Evolutionary conservation across 371 early-diverging fungal genomes (phyloP), one percentile per base, ranked within the genome.

Genomic region (Mortierella sp.): DNA sequence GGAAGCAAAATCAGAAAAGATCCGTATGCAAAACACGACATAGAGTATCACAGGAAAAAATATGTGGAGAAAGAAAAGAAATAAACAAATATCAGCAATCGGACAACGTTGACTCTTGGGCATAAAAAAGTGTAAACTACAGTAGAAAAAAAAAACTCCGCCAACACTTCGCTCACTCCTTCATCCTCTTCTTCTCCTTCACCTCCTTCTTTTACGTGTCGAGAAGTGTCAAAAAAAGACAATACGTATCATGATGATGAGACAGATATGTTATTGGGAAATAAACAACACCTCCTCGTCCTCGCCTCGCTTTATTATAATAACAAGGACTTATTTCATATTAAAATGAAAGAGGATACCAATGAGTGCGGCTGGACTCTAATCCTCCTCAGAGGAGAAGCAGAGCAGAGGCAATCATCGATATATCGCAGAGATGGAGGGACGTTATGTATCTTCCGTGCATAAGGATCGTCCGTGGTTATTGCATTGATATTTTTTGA

Each of bases 291-390:
- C 79, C 80, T 80, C 83, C 79, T 83, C 79, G 63, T 83, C 83
- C 80, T 83, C 83, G 76, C 83, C 83, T 83, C 80, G 83, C 75
- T 83, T 83, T 83, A 83, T 83, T 83, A 77, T 51, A 72, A 27
- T 80, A 78, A 76, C 75, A 79, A 78, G 79, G 76, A 55, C 72
- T 75, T 78, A 27, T 74, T 77, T 78, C 78, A 78, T 75, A 70
- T 38, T 75, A 70, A 78, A 55, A 83, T 76, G 79, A 83, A 76
- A 74, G 73, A 75, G 71, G 75, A 82, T 70, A 70, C 12, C n/a
- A 21, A 77, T n/a, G 51, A 51, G 21, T 21, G 48, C 32, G 44
- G 51, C 21, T 18, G 4, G 7, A 11, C 29, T 58, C 44, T 18
- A 12, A 14, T 48, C 32, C 51, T 46, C 72, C 44, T 32, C 27